Evolutionary conservation across 2,329 filamentous ascomycete genomes (phyloP).

Genomic region (Huntiella moniliformis): DNA sequence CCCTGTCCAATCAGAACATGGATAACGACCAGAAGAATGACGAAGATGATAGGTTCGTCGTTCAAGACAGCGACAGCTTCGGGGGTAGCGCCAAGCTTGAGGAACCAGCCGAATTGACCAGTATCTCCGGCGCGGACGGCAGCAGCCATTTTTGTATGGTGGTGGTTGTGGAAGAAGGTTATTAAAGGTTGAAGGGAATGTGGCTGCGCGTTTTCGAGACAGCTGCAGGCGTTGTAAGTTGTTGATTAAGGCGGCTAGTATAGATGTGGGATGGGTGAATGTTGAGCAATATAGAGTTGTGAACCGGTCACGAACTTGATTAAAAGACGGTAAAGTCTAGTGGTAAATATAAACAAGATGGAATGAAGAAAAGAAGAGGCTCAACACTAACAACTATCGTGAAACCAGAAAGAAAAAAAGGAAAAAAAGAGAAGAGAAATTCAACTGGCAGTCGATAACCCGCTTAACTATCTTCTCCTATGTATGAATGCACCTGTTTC

Average conservation of each 20-base stretch:
- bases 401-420: constrained; percentile 1
- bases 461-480: too few species aligned
- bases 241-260: background rate
- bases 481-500: too few species aligned
- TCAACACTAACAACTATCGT: background rate
- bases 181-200: too few species aligned
- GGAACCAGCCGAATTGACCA: constrained; percentile 38
- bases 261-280: background rate
- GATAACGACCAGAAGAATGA: constrained; percentile 35
- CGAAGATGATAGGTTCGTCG: constrained; percentile 41
- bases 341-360: background rate
- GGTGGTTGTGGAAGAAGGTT: background rate
- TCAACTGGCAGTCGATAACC: background rate
- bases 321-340: background rate
- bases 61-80: constrained; percentile 40
- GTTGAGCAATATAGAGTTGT: background rate
- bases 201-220: background rate
- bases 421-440: constrained; percentile 12
- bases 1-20: constrained; percentile 28
- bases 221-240: background rate
- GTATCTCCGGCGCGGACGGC: constrained; percentile 9
- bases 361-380: background rate
- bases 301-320: constrained; percentile 1
- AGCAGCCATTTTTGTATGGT: constrained; percentile 9
- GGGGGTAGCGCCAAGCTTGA: constrained; percentile 35